These are phyloP conservation scores for Nakazawaea sp. DNA, from an alignment of 805 yeast species.

Conservation along the genomic window DNA sequence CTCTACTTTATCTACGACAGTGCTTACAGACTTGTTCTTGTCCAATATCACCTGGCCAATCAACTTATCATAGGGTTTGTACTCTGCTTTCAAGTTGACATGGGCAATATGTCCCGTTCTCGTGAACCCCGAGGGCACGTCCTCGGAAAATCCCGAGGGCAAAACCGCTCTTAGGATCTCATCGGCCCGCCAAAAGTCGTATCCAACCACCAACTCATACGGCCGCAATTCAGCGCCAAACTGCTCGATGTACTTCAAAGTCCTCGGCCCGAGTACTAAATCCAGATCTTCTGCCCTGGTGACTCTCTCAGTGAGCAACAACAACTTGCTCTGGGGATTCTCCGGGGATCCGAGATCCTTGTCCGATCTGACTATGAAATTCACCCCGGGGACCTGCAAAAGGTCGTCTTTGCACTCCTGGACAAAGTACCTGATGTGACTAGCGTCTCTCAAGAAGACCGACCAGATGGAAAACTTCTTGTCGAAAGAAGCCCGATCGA, in stretches of 20 bases:
- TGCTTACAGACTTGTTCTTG: slow-evolving; percentile 72
- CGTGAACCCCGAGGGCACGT: slow-evolving; percentile 86
- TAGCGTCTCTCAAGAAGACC: slow-evolving; percentile 65
- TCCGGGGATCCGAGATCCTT: slow-evolving; percentile 11
- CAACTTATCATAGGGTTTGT: slow-evolving; percentile 68
- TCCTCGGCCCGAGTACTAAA: slow-evolving; percentile 29
- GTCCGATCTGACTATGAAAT: slow-evolving; percentile 43
- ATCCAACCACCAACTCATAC: slow-evolving; percentile 52
- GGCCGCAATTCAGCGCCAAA: slow-evolving; percentile 41
- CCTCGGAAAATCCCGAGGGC: slow-evolving; percentile 64
- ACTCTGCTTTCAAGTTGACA: slow-evolving; percentile 76
- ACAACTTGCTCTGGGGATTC: slow-evolving; percentile 44
- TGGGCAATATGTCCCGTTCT: slow-evolving; percentile 96
- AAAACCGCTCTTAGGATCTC: slow-evolving; percentile 73
- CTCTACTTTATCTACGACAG: slow-evolving; percentile 90
- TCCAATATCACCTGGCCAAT: slow-evolving; percentile 90
- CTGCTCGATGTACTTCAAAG: slow-evolving; percentile 39
- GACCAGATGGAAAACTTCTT: slow-evolving; percentile 54
- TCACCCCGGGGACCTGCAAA: slow-evolving; percentile 62
- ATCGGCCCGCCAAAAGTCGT: slow-evolving; percentile 84
- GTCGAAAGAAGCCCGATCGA: slow-evolving; percentile 63
- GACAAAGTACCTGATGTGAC: slow-evolving; percentile 53
- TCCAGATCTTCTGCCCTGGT: slow-evolving; percentile 29
- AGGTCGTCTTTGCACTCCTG: slow-evolving; percentile 48
- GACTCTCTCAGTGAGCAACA: slow-evolving; percentile 47